Percentiles rank a stretch among this genome's conserved stretches.
phyloP scores from a whole-genome alignment of 208 protist species.

The Trypanosoma congolense region DNA sequence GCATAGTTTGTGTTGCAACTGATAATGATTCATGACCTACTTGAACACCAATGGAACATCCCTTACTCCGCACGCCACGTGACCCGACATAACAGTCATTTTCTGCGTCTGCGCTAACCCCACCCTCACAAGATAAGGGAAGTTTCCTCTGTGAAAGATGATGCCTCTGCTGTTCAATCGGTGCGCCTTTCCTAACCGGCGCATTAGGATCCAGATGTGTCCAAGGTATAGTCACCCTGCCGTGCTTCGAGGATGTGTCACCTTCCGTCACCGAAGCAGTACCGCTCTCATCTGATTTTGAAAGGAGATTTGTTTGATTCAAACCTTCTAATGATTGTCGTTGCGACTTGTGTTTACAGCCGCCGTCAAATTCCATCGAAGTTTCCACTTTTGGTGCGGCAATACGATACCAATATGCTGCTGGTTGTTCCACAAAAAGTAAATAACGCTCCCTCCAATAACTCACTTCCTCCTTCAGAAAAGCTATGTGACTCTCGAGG shows the following conservation, averaged over 20 bases:
- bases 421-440: conserved; percentile 30
- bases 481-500: conserved; percentile 6
- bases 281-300: not conserved
- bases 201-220: not conserved
- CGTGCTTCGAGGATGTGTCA: not conserved
- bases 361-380: not conserved
- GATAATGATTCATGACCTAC: not conserved
- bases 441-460: conserved; percentile 41
- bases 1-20: not conserved
- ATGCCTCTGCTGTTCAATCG: not conserved
- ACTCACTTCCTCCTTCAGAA: conserved; percentile 39
- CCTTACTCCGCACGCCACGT: not conserved
- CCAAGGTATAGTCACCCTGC: not conserved
- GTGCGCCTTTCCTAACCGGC: not conserved
- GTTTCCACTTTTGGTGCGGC: conserved; percentile 5
- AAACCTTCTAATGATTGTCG: conserved; percentile 6
- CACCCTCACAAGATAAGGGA: not conserved
- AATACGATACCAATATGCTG: not conserved
- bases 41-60: not conserved
- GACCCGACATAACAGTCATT: not conserved
- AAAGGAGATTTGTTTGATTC: conserved; percentile 14
- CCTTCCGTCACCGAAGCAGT: conserved; percentile 3
- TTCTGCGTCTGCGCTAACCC: not conserved
- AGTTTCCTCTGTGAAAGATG: not conserved
- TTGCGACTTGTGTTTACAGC: not conserved